Evolutionary conservation across 768 basidiomycete species (phyloP).

Genomic region (Thelephora ganbajun): DNA sequence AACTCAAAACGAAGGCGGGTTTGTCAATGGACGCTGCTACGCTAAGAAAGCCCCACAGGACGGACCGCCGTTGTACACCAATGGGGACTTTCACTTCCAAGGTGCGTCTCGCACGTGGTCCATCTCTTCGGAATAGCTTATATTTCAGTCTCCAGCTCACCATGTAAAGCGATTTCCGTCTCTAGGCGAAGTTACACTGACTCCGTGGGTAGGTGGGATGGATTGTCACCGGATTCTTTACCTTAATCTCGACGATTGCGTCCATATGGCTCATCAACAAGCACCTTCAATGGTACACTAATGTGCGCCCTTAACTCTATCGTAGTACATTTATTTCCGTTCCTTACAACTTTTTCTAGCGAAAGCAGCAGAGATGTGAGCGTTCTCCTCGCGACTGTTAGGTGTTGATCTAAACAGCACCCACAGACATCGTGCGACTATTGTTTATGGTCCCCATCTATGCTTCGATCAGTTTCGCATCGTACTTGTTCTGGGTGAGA

Average conservation of each 20-base stretch:
- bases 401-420: neutral
- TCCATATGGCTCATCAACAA: conserved; percentile 66
- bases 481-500: conserved; percentile 59
- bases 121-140: neutral
- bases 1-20: conserved; percentile 10
- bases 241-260: conserved; percentile 36
- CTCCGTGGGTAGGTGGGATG: conserved; percentile 40
- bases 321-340: neutral
- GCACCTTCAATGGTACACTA: conserved; percentile 61
- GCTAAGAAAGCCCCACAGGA: conserved; percentile 27
- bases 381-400: neutral
- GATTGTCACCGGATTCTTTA: conserved; percentile 49
- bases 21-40: conserved; percentile 19
- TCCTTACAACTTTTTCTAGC: conserved; percentile 22
- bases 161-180: conserved; percentile 29
- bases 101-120: conserved; percentile 20
- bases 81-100: conserved; percentile 48
- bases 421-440: conserved; percentile 53
- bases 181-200: neutral
- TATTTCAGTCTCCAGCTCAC: conserved; percentile 25
- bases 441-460: conserved; percentile 74
- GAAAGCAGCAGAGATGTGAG: conserved; percentile 56
- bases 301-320: conserved; percentile 26
- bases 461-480: conserved; percentile 48
- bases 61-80: conserved; percentile 44